phyloP scores from a whole-genome alignment of 306 rosid species.

The Prunus kanzakura region DNA sequence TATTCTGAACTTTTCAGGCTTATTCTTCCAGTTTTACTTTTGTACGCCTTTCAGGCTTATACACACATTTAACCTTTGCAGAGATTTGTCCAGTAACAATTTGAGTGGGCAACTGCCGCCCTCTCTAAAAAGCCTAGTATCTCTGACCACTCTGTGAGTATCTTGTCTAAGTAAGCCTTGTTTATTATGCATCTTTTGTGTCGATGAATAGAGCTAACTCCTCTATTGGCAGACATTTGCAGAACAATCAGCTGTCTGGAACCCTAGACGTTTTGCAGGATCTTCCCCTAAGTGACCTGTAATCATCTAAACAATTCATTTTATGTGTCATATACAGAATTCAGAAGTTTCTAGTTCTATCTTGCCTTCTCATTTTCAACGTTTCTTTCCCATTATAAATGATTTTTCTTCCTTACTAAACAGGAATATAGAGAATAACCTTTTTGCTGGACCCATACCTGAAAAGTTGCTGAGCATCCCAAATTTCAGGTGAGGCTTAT shows the following conservation, averaged over 20 bases:
- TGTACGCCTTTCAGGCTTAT: conserved; percentile 10
- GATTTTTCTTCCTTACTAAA: conserved; percentile 27
- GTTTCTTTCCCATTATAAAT: conserved; percentile 8
- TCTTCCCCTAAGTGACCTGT: conserved; percentile 75
- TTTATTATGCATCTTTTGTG: conserved; percentile 10
- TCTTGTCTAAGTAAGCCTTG: conserved; percentile 22
- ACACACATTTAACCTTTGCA: conserved; percentile 34
- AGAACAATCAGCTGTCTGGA: conserved; percentile 80
- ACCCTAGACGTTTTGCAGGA: conserved; percentile 71
- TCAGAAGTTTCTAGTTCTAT: neutral
- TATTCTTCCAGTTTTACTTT: conserved; percentile 5
- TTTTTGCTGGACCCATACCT: conserved; percentile 79
- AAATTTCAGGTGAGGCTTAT: conserved; percentile 50
- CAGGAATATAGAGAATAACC: conserved; percentile 90
- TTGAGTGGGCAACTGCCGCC: conserved; percentile 82
- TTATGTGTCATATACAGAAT: conserved; percentile 16
- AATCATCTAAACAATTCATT: conserved; percentile 39
- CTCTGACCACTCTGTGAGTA: conserved; percentile 84
- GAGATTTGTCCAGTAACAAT: conserved; percentile 82
- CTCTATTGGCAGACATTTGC: conserved; percentile 62
- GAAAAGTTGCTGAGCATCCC: conserved; percentile 70
- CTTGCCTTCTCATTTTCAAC: conserved; percentile 9
- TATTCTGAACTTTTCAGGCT: conserved; percentile 18
- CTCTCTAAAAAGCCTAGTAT: conserved; percentile 49
- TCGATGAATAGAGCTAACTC: conserved; percentile 28